A percentile compares a stretch with the other conserved stretches of the same genome.
These are phyloP conservation scores for Cryptosporidium felis DNA, from an alignment of 169 alveolate species.

Conservation along the genomic window DNA sequence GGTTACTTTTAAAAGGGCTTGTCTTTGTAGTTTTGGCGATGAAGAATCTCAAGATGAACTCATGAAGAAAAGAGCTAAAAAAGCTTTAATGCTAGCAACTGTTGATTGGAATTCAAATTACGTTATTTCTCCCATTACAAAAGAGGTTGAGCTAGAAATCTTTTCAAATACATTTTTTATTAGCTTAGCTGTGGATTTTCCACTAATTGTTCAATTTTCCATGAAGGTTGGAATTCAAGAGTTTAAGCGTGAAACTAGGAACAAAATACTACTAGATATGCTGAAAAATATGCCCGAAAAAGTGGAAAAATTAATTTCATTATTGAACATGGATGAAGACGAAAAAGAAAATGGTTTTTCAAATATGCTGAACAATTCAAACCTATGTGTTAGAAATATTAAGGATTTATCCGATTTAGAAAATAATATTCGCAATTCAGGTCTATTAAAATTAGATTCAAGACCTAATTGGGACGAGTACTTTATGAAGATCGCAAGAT, in stretches of 20 bases:
- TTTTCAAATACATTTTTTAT: slow-evolving; percentile 30
- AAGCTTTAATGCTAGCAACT: neutral
- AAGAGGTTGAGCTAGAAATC: slow-evolving; percentile 9
- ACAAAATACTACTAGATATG: neutral
- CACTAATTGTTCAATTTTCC: neutral
- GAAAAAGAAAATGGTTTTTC: neutral
- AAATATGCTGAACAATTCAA: slow-evolving; percentile 2
- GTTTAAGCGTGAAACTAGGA: no score
- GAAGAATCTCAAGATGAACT: neutral
- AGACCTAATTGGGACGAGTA: slow-evolving; percentile 84
- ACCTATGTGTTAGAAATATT: neutral
- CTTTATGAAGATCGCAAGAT: slow-evolving; percentile 83
- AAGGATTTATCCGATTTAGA: slow-evolving; percentile 12
- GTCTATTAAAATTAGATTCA: neutral
- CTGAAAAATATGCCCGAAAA: neutral
- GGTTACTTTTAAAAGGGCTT: neutral
- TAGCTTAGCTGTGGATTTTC: slow-evolving; percentile 18
- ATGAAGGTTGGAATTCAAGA: neutral
- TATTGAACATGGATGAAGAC: neutral
- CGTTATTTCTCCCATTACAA: slow-evolving; percentile 4
- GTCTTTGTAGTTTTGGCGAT: neutral
- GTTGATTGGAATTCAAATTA: slow-evolving; percentile 31
- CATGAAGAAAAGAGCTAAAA: neutral
- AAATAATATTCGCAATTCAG: neutral
- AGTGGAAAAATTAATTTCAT: neutral